Evolutionary conservation across 2,329 filamentous ascomycete genomes (phyloP).

Genomic region (Aplosporella prunicola): DNA sequence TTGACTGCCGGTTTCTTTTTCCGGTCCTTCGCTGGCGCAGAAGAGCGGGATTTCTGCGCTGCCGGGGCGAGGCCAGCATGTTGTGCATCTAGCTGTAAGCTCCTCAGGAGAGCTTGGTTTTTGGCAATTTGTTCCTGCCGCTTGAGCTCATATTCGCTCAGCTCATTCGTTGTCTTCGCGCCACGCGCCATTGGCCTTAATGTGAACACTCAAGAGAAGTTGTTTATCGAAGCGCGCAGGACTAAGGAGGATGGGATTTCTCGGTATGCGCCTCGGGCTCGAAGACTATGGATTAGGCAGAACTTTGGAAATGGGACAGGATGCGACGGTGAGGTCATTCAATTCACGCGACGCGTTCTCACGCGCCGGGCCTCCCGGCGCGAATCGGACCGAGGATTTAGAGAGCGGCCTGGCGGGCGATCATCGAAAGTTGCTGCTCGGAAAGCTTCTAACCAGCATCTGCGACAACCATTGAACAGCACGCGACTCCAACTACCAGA

Average conservation of each 20-base stretch:
- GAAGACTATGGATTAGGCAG: background rate
- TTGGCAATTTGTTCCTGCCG: slow-evolving; percentile 78
- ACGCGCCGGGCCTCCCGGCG: no score
- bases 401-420: no score
- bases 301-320: background rate
- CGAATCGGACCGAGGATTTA: no score
- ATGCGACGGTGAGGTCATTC: slow-evolving; percentile 5
- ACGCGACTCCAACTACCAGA: no score
- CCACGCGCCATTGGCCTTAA: slow-evolving; percentile 22
- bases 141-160: slow-evolving; percentile 81
- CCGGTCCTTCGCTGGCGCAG: slow-evolving; percentile 38
- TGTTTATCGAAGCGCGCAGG: no score
- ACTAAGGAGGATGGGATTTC: no score
- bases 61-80: slow-evolving; percentile 58
- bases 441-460: no score
- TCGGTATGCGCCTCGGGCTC: no score
- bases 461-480: no score
- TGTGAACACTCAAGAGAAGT: no score
- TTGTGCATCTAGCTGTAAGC: slow-evolving; percentile 58
- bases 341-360: slow-evolving; percentile 5
- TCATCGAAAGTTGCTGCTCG: no score
- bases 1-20: slow-evolving; percentile 31
- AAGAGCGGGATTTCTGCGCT: slow-evolving; percentile 39
- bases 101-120: slow-evolving; percentile 72
- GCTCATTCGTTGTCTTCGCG: slow-evolving; percentile 34